Evolutionary conservation across 768 basidiomycete genomes (phyloP).

Genomic region (Podaxis rugospora): DNA sequence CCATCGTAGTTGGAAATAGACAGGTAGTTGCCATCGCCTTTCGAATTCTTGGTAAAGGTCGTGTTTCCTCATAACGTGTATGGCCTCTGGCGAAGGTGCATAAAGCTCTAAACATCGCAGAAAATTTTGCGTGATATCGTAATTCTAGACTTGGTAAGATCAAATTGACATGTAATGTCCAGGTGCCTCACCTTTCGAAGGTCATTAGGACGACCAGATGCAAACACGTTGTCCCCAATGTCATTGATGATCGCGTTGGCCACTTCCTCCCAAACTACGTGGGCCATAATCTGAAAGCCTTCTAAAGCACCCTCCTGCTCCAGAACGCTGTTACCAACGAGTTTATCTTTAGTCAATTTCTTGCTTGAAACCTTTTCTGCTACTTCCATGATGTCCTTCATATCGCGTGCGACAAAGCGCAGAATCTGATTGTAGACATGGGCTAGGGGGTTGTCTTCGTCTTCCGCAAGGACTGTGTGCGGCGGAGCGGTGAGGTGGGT

Average conservation of each 20-base stretch:
- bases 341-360: background rate
- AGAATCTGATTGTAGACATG: slow-evolving; percentile 79
- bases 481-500: slow-evolving; percentile 25
- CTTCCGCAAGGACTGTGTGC: slow-evolving; percentile 47
- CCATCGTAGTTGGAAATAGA: slow-evolving; percentile 97
- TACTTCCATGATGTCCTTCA: slow-evolving; percentile 69
- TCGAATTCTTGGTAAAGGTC: slow-evolving; percentile 70
- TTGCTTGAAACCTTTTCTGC: slow-evolving; percentile 54
- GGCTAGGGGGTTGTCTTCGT: slow-evolving; percentile 63
- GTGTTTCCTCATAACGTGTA: slow-evolving; percentile 70
- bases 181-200: slow-evolving; percentile 70
- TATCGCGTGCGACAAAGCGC: slow-evolving; percentile 73
- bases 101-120: slow-evolving; percentile 77
- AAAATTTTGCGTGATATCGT: slow-evolving; percentile 80
- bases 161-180: background rate
- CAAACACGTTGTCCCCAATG: slow-evolving; percentile 77
- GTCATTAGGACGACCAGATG: slow-evolving; percentile 88
- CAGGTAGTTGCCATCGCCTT: slow-evolving; percentile 90
- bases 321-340: background rate
- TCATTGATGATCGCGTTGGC: slow-evolving; percentile 79
- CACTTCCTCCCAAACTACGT: slow-evolving; percentile 87
- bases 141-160: slow-evolving; percentile 54
- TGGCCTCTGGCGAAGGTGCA: slow-evolving; percentile 68
- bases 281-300: slow-evolving; percentile 81
- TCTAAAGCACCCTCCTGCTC: slow-evolving; percentile 21